phyloP scores from a whole-genome alignment of 2,329 filamentous ascomycete species.

The Phoma sp. region DNA sequence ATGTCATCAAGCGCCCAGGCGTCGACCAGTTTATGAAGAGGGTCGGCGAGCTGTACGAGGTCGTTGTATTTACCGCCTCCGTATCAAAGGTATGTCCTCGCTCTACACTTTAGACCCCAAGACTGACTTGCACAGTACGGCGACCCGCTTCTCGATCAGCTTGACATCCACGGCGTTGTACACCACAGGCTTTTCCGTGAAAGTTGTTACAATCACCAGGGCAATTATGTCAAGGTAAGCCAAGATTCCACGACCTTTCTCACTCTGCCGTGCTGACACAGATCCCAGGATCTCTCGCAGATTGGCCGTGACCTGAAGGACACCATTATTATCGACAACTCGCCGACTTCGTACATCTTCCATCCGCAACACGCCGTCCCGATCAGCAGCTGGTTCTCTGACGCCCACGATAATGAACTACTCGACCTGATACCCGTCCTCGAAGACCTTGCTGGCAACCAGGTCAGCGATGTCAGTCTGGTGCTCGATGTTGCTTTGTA shows the following conservation, averaged over 20 bases:
- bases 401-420: conserved; percentile 98
- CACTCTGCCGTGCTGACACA: conserved; percentile 11
- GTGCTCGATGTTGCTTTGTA: conserved; percentile 87
- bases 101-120: background rate
- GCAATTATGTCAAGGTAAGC: conserved; percentile 90
- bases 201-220: conserved; percentile 99
- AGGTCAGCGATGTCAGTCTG: conserved; percentile 94
- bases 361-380: conserved; percentile 98
- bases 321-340: conserved; percentile 99
- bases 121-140: conserved; percentile 71
- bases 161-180: conserved; percentile 96
- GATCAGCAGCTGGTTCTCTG: conserved; percentile 99
- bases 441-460: conserved; percentile 87
- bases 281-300: conserved; percentile 80
- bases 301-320: conserved; percentile 94
- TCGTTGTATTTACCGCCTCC: conserved; percentile 97
- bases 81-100: conserved; percentile 80
- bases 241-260: background rate
- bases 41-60: conserved; percentile 96
- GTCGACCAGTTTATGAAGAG: conserved; percentile 99
- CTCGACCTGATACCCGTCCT: conserved; percentile 97
- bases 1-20: conserved; percentile 98
- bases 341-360: conserved; percentile 98
- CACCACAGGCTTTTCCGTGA: conserved; percentile 96
- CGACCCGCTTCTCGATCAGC: conserved; percentile 91